Base-by-base conservation (phyloP, 768 basidiomycete species). In the Tremella fuciformis region DNA sequence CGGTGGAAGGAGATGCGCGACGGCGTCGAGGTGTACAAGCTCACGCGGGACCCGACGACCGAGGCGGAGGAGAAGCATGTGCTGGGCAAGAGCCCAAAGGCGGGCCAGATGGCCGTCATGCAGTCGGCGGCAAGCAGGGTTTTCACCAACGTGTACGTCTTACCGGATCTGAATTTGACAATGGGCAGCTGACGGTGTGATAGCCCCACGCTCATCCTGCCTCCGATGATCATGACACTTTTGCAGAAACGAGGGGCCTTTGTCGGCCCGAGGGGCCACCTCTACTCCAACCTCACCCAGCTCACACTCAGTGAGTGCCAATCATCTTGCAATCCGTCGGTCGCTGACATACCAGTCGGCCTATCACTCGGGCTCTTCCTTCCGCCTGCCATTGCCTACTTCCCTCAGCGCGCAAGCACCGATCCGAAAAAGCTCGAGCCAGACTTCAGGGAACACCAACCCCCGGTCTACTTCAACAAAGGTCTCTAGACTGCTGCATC, bases 1-100 rank as follows among this genome's bases (percentile, higher is more conserved):
- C 58, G 75, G 44, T 78, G 78, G 79, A 80, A 80, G 57, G 79
- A 80, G 64, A 79, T 80, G 68, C 62, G 76, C 13, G 79, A 80
- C 29, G 79, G 79, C 38, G 63, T 74, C 44, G 62, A 69, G 25
- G 65, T 74, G 7, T 77, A 64, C 70, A 72, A 67, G 22, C 57
- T 75, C 24, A 51, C 25, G n/a, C 49, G 65, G 38, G 58, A 70
- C 41, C 60, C 69, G 13, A 58, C 52, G 1, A 61, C 64, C 24
- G 68, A 63, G 2, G 26, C 56, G 13, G 71, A 74, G 49, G 66
- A 68, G 51, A 70, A 69, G 57, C 53, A 73, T 13, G 58, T 68
- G 3, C 50, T 80, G 15, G 79, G 79, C n/a, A 78, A 76, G 59
- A 74, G 70, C 42, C 56, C 70, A 1, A 74, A 71, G 47, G 79